Evolutionary conservation across 352 stramenopile species (phyloP), one percentile per base, ranked within the genome.

Genomic region (Globisporangium cylindrosporum): DNA sequence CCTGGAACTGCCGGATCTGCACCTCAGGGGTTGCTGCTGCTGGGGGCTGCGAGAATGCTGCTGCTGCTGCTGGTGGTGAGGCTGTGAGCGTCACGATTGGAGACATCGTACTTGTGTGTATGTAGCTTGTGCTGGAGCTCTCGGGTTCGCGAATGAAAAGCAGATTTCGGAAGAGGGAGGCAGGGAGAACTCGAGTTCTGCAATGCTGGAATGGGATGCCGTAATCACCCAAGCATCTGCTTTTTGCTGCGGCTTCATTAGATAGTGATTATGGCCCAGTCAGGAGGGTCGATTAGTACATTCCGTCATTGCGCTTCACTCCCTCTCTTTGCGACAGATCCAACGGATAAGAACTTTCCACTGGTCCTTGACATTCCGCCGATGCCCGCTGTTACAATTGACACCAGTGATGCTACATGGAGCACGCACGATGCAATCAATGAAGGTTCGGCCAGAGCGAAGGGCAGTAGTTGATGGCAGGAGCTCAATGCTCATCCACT

Each of bases 1-100:
- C 7, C 29, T 55, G 61, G 61, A 73, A 80, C 54, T 61, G 51
- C 4, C 73, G 75, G 62, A 80, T 67, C n/a, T 38, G 57, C 14
- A 75, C 59, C 29, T 48, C 36, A 8, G 38, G 41, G 5, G 36
- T 18, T 49, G 6, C 41, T 49, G 18, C 2, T 14, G 38, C 4
- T 24, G 8, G 32, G 9, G 14, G 0, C 46, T 15, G 53, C 1
- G 25, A 24, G 5, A 14, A 22, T 38, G 18, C 25, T 12, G 18
- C 24, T 6, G 10, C 0, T 29, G 20, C 4, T 36, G 18, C 20
- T 22, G 27, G 46, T 5, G 14, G 4, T 41, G 43, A 48, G 0
- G 32, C 29, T 25, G 48, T 34, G 29, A 51, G 7, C 18, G 49
- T 8, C 36, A 60, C 10, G 20, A 60, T 18, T 4, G 24, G 43